Percentiles rank a stretch among this genome's conserved stretches.
Evolutionary conservation across 169 alveolate species (phyloP).

Genomic region (Plasmodium blacklocki): DNA sequence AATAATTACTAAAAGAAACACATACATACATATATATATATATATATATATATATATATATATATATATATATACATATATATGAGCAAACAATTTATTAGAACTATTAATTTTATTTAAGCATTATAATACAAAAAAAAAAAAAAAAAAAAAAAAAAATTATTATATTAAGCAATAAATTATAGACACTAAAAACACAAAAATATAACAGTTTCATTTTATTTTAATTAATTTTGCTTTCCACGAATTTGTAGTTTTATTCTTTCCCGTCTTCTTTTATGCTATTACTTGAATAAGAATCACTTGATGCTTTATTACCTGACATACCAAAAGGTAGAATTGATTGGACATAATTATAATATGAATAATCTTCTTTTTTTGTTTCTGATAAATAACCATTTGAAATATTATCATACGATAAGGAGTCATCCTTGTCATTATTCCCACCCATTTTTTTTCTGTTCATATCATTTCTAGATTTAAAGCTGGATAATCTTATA

Average conservation of each 20-base stretch:
- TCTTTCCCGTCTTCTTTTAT: neutral
- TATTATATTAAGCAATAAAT: too few species aligned
- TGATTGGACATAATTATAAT: slow-evolving; percentile 67
- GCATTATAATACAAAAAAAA: too few species aligned
- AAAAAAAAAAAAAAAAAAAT: too few species aligned
- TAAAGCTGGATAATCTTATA: slow-evolving; percentile 59
- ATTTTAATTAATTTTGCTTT: neutral
- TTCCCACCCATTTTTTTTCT: neutral
- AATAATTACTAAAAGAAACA: too few species aligned
- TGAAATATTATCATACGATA: slow-evolving; percentile 13
- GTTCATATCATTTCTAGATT: slow-evolving; percentile 25
- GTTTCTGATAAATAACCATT: slow-evolving; percentile 8
- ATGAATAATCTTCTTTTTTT: slow-evolving; percentile 36
- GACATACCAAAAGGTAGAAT: slow-evolving; percentile 50
- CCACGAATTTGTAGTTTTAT: slow-evolving; percentile 1
- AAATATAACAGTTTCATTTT: neutral
- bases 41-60: too few species aligned
- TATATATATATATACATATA: too few species aligned
- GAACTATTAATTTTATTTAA: too few species aligned
- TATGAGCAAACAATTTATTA: too few species aligned
- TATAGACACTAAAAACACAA: neutral
- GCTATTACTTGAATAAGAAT: slow-evolving; percentile 3
- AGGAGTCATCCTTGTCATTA: neutral
- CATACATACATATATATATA: too few species aligned
- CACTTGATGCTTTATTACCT: slow-evolving; percentile 19